Evolutionary conservation across 768 basidiomycete species (phyloP).

Genomic region (Lactarius akahatsu): DNA sequence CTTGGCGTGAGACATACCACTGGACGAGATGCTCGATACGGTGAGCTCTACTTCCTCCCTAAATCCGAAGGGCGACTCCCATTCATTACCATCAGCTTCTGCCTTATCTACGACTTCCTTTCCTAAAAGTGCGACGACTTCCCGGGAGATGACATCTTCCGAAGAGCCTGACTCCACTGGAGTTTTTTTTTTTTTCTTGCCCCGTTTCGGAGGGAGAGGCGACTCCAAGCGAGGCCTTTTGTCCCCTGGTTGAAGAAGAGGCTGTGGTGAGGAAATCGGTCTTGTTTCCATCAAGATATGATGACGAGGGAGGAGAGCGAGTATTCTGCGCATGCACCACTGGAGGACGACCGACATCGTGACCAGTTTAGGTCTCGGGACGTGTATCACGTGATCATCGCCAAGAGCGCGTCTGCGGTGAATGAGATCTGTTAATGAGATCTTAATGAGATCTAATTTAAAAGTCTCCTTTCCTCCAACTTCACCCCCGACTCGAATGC

Average conservation of each 20-base stretch:
- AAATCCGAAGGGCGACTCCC: constrained; percentile 57
- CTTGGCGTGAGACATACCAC: constrained; percentile 43
- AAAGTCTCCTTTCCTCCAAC: neutral
- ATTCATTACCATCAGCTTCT: constrained; percentile 49
- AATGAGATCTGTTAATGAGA: neutral
- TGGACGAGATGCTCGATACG: constrained; percentile 62
- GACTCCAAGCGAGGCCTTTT: constrained; percentile 37
- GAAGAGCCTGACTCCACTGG: constrained; percentile 64
- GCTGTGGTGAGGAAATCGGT: neutral
- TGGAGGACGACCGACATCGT: neutral
- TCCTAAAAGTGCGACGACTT: constrained; percentile 69
- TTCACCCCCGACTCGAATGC: neutral
- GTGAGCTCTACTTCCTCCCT: constrained; percentile 62
- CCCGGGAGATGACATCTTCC: constrained; percentile 74
- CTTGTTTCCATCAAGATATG: neutral
- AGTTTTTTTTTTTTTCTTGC: constrained; percentile 40
- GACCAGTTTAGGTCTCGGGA: neutral
- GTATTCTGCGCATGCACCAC: neutral
- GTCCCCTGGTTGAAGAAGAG: constrained; percentile 28
- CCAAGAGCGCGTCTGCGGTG: neutral
- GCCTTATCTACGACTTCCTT: constrained; percentile 51
- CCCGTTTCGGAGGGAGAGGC: constrained; percentile 11
- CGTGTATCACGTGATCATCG: neutral
- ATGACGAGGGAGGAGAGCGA: neutral
- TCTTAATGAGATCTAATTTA: neutral